Conservation (phyloP, 2,329 filamentous ascomycete genomes). For the Alternaria alternata region DNA sequence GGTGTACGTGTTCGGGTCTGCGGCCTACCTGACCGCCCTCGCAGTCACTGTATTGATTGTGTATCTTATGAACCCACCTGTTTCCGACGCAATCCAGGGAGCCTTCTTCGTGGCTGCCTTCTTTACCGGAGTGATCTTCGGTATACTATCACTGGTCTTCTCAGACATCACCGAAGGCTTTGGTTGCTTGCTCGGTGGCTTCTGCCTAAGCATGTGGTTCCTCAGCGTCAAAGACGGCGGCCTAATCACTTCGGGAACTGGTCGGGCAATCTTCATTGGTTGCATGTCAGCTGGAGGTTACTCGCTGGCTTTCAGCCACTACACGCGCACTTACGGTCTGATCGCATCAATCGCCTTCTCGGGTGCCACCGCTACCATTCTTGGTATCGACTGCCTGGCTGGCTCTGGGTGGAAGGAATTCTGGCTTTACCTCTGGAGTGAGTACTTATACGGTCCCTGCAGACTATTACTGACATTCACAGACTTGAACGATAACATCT, state of each 20-base stretch:
- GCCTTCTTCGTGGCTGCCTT: slow-evolving; percentile 83
- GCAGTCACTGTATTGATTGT: slow-evolving; percentile 83
- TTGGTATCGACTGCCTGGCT: slow-evolving; percentile 92
- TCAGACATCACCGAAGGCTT: slow-evolving; percentile 83
- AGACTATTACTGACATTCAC: slow-evolving; percentile 22
- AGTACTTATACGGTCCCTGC: slow-evolving; percentile 32
- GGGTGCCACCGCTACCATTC: slow-evolving; percentile 78
- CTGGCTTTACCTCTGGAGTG: slow-evolving; percentile 90
- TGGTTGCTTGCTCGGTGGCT: slow-evolving; percentile 87
- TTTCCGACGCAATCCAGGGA: slow-evolving; percentile 79
- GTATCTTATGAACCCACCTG: slow-evolving; percentile 84
- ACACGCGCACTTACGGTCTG: slow-evolving; percentile 79
- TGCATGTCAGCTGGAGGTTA: slow-evolving; percentile 74
- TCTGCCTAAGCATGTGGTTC: slow-evolving; percentile 90
- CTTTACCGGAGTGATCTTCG: slow-evolving; percentile 76
- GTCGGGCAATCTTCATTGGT: slow-evolving; percentile 78
- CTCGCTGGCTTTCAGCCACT: slow-evolving; percentile 73
- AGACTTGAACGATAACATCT: slow-evolving; percentile 76
- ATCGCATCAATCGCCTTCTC: slow-evolving; percentile 80
- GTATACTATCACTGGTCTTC: slow-evolving; percentile 78
- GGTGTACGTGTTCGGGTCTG: slow-evolving; percentile 72
- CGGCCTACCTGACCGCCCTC: slow-evolving; percentile 75
- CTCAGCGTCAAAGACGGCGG: slow-evolving; percentile 79
- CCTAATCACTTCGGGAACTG: slow-evolving; percentile 67
- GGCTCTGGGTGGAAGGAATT: slow-evolving; percentile 93